phyloP scores from a whole-genome alignment of 495 filamentous ascomycete genomes.

The Penicillium odoratum region DNA sequence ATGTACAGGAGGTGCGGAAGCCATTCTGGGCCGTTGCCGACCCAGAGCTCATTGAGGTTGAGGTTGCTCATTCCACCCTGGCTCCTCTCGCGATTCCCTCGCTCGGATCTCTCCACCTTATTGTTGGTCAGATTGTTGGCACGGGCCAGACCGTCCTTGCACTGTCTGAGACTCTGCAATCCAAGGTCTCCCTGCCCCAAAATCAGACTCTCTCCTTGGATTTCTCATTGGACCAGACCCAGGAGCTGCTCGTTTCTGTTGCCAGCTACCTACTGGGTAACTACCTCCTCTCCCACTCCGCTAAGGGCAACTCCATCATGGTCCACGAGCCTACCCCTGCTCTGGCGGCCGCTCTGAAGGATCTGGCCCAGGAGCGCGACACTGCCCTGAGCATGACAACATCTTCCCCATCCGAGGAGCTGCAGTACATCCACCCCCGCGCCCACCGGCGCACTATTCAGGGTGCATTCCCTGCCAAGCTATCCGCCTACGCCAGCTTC shows the following conservation, averaged over 20 bases:
- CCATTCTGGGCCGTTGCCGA: not conserved
- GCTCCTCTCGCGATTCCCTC: not conserved
- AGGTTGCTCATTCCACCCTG: not conserved
- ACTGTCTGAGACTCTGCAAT: not conserved
- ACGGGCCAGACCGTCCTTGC: slow-evolving; percentile 2
- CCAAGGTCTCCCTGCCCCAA: not conserved
- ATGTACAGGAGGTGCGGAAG: not conserved
- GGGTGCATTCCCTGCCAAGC: not conserved
- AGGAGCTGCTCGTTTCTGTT: not conserved
- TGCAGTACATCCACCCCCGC: not conserved
- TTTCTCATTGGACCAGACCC: not conserved
- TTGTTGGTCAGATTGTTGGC: not conserved
- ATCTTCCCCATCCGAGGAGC: not conserved
- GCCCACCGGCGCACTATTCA: not conserved
- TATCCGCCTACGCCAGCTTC: not conserved
- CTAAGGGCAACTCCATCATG: not conserved
- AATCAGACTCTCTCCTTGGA: not conserved
- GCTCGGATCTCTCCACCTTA: not conserved
- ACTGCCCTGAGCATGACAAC: not conserved
- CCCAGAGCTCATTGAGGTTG: not conserved
- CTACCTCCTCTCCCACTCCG: not conserved
- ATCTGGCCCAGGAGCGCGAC: not conserved
- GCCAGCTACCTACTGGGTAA: not conserved
- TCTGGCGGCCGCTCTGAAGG: not conserved
- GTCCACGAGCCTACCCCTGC: not conserved